Conservation (phyloP, 306 rosid genomes). For the Prosopis cineraria region DNA sequence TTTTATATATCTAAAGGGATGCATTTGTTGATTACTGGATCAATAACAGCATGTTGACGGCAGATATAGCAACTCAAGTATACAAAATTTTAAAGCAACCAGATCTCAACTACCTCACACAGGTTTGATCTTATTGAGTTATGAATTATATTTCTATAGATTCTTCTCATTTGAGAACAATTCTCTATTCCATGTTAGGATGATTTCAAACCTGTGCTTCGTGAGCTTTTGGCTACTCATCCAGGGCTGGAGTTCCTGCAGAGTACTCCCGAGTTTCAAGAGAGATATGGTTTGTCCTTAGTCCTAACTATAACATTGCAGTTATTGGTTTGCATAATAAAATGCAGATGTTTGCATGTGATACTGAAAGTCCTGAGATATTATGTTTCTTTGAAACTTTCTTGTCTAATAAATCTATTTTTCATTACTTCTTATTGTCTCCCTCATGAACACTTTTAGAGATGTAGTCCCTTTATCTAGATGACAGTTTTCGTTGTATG, state of each 20-base stretch:
- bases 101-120: conserved; percentile 73
- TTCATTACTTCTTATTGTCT: conserved; percentile 7
- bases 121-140: conserved; percentile 55
- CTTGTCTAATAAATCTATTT: conserved; percentile 7
- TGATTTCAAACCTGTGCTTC: conserved; percentile 91
- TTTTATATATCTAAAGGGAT: conserved; percentile 58
- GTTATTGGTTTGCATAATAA: not conserved
- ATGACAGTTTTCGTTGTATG: conserved; percentile 2
- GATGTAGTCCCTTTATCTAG: conserved; percentile 1
- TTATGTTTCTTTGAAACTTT: conserved; percentile 21
- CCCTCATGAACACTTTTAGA: conserved; percentile 7
- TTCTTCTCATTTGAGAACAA: conserved; percentile 33
- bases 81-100: conserved; percentile 86
- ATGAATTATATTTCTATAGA: not conserved
- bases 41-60: conserved; percentile 75
- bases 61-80: conserved; percentile 82
- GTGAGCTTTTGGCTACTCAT: conserved; percentile 91
- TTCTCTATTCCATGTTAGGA: conserved; percentile 59
- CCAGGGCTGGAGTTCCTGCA: conserved; percentile 97
- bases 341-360: conserved; percentile 9
- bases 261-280: conserved; percentile 99
- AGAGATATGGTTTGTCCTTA: conserved; percentile 90
- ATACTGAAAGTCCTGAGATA: conserved; percentile 26
- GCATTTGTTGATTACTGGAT: conserved; percentile 89
- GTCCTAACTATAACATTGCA: conserved; percentile 12